phyloP scores from a whole-genome alignment of 108 stramenopile species.

The Nitzschia sp. region DNA sequence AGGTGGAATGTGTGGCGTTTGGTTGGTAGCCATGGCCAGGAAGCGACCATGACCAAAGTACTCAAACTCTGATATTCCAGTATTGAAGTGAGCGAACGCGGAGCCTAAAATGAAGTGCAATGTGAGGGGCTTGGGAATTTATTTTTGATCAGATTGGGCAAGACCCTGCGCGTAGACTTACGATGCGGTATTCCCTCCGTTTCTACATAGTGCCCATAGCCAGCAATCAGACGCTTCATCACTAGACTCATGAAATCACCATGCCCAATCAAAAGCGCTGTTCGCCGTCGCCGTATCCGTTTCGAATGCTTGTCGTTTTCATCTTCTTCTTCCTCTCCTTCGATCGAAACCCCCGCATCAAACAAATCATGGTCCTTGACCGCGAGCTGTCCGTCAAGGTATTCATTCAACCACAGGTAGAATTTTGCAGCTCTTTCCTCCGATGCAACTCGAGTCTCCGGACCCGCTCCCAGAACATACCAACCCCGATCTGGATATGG shows the following conservation, averaged over 20 bases:
- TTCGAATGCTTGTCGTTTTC: constrained; percentile 49
- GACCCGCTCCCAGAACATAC: constrained; percentile 62
- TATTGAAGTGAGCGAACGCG: constrained; percentile 80
- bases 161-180: neutral
- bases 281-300: constrained; percentile 52
- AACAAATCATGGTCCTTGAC: constrained; percentile 48
- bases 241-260: constrained; percentile 79
- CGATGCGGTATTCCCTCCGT: constrained; percentile 58
- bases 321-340: constrained; percentile 62
- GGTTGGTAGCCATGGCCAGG: constrained; percentile 67
- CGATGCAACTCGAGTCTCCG: constrained; percentile 64
- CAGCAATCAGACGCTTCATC: constrained; percentile 70
- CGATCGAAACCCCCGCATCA: constrained; percentile 73
- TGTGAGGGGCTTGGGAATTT: neutral
- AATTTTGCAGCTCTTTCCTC: constrained; percentile 72
- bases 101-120: constrained; percentile 20
- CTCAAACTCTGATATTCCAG: constrained; percentile 76
- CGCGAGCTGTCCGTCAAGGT: constrained; percentile 61
- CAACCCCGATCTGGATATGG: constrained; percentile 50
- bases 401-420: constrained; percentile 73
- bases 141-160: neutral
- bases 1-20: constrained; percentile 56
- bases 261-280: constrained; percentile 64
- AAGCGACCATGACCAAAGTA: constrained; percentile 80
- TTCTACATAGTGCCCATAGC: constrained; percentile 71